Conservation (phyloP, 2,329 filamentous ascomycete species). For the Chalaropsis thielavioides region DNA sequence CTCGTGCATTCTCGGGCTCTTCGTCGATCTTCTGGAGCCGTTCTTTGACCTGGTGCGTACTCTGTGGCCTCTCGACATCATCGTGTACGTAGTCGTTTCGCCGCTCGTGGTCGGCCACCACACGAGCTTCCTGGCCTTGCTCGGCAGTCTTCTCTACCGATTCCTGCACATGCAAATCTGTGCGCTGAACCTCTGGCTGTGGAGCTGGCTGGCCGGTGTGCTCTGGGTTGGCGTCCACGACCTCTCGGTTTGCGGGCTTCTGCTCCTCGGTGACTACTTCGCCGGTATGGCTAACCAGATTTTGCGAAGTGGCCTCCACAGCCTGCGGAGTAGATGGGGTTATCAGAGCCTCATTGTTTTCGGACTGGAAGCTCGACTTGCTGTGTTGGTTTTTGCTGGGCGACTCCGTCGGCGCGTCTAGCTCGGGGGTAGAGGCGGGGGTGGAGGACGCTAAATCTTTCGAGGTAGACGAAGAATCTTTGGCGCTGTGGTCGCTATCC, state of each 20-base stretch:
- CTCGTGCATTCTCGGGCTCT: slow-evolving; percentile 9
- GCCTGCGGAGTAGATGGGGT: not conserved
- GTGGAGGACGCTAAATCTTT: slow-evolving; percentile 1
- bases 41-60: slow-evolving; percentile 8
- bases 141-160: not conserved
- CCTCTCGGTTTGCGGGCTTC: not conserved
- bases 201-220: not conserved
- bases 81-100: slow-evolving; percentile 8
- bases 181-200: not conserved
- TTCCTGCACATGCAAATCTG: not conserved
- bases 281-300: not conserved
- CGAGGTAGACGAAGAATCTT: not conserved
- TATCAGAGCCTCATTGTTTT: not conserved
- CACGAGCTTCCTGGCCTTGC: not conserved
- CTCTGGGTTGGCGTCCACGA: not conserved
- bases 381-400: not conserved
- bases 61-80: slow-evolving; percentile 9
- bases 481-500: not conserved
- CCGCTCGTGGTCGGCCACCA: slow-evolving; percentile 4
- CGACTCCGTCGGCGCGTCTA: not conserved
- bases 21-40: slow-evolving; percentile 16
- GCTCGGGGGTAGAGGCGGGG: slow-evolving; percentile 2
- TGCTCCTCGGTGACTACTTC: not conserved
- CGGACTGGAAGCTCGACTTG: not conserved
- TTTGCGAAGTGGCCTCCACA: not conserved